These are phyloP conservation scores for Kurtzmaniella natalensis DNA, from an alignment of 1,139 yeast genomes.

Conservation along the genomic window DNA sequence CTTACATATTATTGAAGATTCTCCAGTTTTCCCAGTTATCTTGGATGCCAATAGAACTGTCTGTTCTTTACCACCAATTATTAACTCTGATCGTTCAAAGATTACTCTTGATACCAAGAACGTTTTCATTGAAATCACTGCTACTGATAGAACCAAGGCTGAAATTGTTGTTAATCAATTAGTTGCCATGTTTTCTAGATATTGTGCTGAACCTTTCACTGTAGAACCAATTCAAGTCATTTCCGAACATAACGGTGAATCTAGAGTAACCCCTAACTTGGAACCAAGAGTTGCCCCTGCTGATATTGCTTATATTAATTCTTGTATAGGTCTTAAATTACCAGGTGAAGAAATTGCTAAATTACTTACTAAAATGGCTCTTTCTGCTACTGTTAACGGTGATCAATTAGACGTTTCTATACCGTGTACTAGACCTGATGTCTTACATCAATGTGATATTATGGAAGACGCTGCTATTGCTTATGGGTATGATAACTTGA, in stretches of 20 bases:
- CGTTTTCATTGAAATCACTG: slow-evolving; percentile 91
- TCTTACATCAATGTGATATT: slow-evolving; percentile 95
- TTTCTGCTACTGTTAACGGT: slow-evolving; percentile 51
- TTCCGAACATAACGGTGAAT: slow-evolving; percentile 76
- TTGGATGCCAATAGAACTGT: slow-evolving; percentile 74
- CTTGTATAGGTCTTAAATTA: slow-evolving; percentile 79
- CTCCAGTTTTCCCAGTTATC: slow-evolving; percentile 89
- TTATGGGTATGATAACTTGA: slow-evolving; percentile 88
- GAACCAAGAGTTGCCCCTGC: slow-evolving; percentile 66
- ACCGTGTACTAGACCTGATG: slow-evolving; percentile 94
- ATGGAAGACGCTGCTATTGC: slow-evolving; percentile 99
- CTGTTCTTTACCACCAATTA: slow-evolving; percentile 94
- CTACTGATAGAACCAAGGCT: slow-evolving; percentile 90
- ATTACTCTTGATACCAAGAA: slow-evolving; percentile 80
- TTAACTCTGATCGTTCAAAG: slow-evolving; percentile 89
- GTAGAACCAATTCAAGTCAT: slow-evolving; percentile 86
- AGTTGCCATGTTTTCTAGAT: slow-evolving; percentile 93
- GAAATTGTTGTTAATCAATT: slow-evolving; percentile 87
- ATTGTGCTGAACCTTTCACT: slow-evolving; percentile 71
- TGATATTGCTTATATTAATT: slow-evolving; percentile 82
- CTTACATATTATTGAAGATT: slow-evolving; percentile 81
- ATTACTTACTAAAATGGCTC: slow-evolving; percentile 77
- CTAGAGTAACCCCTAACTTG: slow-evolving; percentile 75
- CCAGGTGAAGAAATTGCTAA: slow-evolving; percentile 62
- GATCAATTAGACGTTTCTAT: slow-evolving; percentile 64